Evolutionary conservation across 2,329 filamentous ascomycete species (phyloP), one percentile per base, ranked within the genome.

Genomic region (Ceratocystiopsis sp.): DNA sequence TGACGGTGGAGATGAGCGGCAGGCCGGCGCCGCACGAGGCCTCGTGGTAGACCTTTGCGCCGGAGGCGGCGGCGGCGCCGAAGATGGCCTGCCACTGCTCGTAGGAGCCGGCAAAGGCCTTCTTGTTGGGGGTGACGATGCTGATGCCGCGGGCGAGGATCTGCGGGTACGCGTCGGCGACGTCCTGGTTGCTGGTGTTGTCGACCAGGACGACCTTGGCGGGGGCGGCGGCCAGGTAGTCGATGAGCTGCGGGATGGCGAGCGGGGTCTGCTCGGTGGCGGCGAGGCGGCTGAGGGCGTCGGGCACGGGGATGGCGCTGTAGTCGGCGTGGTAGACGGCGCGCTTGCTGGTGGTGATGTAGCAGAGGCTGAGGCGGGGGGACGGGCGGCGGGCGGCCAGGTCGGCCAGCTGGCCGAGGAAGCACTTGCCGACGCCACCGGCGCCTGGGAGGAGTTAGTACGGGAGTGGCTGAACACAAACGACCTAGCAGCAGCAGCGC

Each of bases 81-180:
- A 93, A 93, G 57, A 98, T 95, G 49, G 82, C 75, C 55, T 84
- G 73, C 87, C 89, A 98, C 44, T 94, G 67, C 52, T 76, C 68
- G 54, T 84, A 78, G 38, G 75, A 77, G 45, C 82, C 78, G 0
- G 85, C 93, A 64, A 98, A 98, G 14, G 83, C 89, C 65, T 98
- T 98, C 69, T 98, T 98, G 71, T 96, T 98, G 37, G 91, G 87
- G 1, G 91, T 98, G 25, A 96, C 84, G 53, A 98, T 77, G 61
- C 78, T 89, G 60, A 98, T 79, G 13, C 87, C 89, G 49, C 77
- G 75, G 54, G 74, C 71, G 48, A 98, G 67, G 61, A 93, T 84
- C 39, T 72, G 61, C 1, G 91, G 87, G 61, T 98, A 98, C 29
- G 74, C 65, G 48, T 83, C 74, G 40, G 89, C 91, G 29, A 98